Evolutionary conservation across 768 basidiomycete species (phyloP).

Genomic region (Mycena chlorophos): DNA sequence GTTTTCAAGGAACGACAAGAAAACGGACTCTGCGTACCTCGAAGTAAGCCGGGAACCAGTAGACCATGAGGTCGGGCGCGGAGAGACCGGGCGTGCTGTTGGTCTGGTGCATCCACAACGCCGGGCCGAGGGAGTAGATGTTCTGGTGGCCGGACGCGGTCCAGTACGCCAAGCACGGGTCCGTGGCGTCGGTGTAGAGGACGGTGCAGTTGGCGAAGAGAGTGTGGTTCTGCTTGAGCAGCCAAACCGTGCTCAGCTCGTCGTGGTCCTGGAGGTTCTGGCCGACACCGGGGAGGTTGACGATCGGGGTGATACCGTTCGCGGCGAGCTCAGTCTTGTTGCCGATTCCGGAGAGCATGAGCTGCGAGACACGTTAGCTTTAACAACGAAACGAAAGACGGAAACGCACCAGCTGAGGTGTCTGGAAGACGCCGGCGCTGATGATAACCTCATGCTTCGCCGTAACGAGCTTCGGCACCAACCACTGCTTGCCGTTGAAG

Average conservation of each 20-base stretch:
- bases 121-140: constrained; percentile 9
- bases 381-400: neutral
- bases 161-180: constrained; percentile 12
- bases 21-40: too few species aligned
- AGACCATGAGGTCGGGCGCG: neutral
- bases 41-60: neutral
- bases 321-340: too few species aligned
- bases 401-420: constrained; percentile 28
- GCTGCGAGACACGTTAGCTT: constrained; percentile 7
- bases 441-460: constrained; percentile 31
- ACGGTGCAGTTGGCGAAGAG: constrained; percentile 15
- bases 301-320: constrained; percentile 7
- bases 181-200: neutral
- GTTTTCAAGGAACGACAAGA: too few species aligned
- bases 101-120: neutral
- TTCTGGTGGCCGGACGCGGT: constrained; percentile 4
- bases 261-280: constrained; percentile 42
- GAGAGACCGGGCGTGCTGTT: neutral
- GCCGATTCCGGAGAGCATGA: constrained; percentile 36
- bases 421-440: constrained; percentile 32
- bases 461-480: constrained; percentile 23
- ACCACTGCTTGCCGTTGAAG: constrained; percentile 24
- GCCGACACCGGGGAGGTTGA: constrained; percentile 16
- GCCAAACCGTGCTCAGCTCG: constrained; percentile 14
- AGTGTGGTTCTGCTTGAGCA: constrained; percentile 14